These are phyloP conservation scores for Chionographis japonica DNA, from an alignment of 106 monocot species.

Conservation along the genomic window DNA sequence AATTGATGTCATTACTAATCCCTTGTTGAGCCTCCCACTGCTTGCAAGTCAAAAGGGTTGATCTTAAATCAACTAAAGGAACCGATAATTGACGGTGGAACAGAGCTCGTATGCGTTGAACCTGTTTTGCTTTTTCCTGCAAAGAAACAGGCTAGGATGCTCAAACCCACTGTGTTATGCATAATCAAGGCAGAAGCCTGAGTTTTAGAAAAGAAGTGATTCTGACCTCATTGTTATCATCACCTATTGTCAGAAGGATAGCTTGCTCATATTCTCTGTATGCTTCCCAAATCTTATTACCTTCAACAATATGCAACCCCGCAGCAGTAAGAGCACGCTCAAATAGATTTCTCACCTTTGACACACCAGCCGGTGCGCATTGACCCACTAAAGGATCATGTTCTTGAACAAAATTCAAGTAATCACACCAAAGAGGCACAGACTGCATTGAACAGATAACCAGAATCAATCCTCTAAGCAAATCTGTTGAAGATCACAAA, in stretches of 20 bases:
- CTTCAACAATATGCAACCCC: conserved; percentile 80
- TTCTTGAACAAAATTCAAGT: conserved; percentile 83
- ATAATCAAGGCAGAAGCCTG: not conserved
- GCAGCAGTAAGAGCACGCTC: conserved; percentile 85
- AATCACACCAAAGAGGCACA: conserved; percentile 90
- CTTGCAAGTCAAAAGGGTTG: conserved; percentile 66
- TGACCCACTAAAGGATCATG: conserved; percentile 63
- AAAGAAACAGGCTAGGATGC: conserved; percentile 3
- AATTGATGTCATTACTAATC: conserved; percentile 37
- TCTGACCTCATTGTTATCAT: conserved; percentile 49
- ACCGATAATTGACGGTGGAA: conserved; percentile 91
- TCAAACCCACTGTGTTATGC: not conserved
- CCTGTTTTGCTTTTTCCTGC: conserved; percentile 81
- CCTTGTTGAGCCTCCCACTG: conserved; percentile 82
- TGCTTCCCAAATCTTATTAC: conserved; percentile 81
- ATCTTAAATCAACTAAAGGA: conserved; percentile 60
- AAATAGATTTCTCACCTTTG: conserved; percentile 85
- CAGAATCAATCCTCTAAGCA: not conserved
- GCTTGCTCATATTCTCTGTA: conserved; percentile 94
- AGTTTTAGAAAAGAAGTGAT: not conserved
- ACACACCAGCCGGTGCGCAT: conserved; percentile 67
- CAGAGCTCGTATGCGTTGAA: conserved; percentile 59
- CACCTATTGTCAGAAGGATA: conserved; percentile 62
- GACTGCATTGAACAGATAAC: conserved; percentile 45
- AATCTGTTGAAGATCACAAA: not conserved